Conservation (phyloP, 257 asterid species). For the Solanum neorickii region DNA sequence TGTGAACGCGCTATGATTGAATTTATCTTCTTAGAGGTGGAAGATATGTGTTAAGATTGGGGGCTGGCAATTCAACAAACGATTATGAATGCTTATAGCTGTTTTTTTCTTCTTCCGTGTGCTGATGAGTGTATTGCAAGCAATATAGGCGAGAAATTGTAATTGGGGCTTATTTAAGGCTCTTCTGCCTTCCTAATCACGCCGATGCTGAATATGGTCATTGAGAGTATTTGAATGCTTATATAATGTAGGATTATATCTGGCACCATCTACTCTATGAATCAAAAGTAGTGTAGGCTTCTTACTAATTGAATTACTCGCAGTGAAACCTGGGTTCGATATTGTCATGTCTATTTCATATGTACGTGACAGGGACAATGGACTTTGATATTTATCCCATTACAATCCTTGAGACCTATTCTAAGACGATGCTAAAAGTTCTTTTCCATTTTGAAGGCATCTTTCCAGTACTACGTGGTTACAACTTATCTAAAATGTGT, state of each 20-base stretch:
- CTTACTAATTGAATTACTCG: not conserved
- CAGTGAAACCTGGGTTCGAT: not conserved
- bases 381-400: not conserved
- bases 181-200: not conserved
- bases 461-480: not conserved
- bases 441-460: not conserved
- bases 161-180: not conserved
- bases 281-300: not conserved
- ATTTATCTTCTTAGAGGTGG: not conserved
- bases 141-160: not conserved
- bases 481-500: not conserved
- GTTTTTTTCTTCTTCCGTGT: not conserved
- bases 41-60: not conserved
- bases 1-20: too few species aligned
- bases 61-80: not conserved
- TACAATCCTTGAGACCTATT: not conserved
- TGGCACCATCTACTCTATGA: not conserved
- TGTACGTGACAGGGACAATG: not conserved
- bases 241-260: not conserved
- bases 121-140: not conserved
- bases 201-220: not conserved
- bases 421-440: not conserved
- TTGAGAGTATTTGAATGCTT: not conserved
- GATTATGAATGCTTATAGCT: not conserved
- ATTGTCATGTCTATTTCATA: not conserved